These are phyloP conservation scores for Clohesyomyces aquaticus DNA, from an alignment of 495 filamentous ascomycete species.

Conservation along the genomic window DNA sequence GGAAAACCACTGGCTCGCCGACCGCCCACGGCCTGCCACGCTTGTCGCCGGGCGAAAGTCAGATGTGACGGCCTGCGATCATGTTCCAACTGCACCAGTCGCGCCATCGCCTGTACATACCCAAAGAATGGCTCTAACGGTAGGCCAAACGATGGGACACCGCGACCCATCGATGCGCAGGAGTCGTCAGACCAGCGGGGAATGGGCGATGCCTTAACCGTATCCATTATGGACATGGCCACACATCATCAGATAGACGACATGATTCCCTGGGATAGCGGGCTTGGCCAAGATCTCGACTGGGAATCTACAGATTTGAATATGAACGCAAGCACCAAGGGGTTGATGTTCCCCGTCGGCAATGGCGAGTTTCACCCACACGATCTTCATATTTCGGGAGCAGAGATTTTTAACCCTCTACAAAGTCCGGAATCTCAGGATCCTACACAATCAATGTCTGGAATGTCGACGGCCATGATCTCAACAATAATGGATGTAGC, in stretches of 20 bases:
- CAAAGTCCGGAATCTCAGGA: neutral
- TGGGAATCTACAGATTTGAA: too few species aligned
- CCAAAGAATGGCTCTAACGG: too few species aligned
- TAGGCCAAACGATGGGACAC: neutral
- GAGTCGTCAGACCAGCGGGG: neutral
- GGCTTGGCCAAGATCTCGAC: too few species aligned
- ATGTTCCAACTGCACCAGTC: neutral
- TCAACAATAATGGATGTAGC: neutral
- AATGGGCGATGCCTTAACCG: too few species aligned
- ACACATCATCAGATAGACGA: too few species aligned
- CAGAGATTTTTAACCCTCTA: neutral
- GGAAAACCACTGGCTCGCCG: neutral
- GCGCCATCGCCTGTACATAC: neutral
- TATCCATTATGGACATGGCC: too few species aligned
- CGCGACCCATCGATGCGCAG: neutral
- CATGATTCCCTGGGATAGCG: too few species aligned
- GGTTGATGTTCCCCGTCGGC: too few species aligned
- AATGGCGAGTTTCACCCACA: too few species aligned
- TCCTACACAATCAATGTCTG: neutral
- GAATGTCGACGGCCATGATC: neutral
- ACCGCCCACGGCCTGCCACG: neutral
- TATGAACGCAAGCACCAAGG: too few species aligned
- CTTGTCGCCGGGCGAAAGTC: neutral
- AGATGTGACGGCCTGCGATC: neutral
- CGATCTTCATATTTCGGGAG: neutral